Evolutionary conservation across 495 filamentous ascomycete genomes (phyloP).

Genomic region (Tuber indicum): DNA sequence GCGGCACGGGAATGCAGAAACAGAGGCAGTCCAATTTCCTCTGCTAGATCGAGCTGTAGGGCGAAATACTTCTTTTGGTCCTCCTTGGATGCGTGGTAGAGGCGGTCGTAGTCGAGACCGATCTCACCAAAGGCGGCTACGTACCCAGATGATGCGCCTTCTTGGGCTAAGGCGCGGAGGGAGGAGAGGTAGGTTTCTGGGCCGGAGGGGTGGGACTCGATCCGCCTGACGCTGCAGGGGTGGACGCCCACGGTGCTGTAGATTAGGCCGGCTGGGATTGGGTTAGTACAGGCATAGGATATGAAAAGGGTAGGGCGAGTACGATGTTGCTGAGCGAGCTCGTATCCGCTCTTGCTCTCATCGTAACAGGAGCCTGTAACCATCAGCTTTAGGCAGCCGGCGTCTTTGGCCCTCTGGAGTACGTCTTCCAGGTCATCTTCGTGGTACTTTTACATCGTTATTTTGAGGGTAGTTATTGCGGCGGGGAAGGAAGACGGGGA

Average conservation of each 20-base stretch:
- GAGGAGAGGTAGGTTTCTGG: constrained; percentile 52
- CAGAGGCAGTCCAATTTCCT: constrained; percentile 70
- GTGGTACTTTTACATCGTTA: constrained; percentile 49
- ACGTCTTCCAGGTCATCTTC: constrained; percentile 71
- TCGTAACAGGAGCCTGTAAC: constrained; percentile 85
- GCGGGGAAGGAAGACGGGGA: not conserved
- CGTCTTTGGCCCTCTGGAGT: constrained; percentile 63
- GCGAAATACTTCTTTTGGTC: constrained; percentile 79
- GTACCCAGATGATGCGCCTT: constrained; percentile 48
- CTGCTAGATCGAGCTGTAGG: constrained; percentile 68
- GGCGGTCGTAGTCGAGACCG: constrained; percentile 88
- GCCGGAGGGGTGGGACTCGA: constrained; percentile 57
- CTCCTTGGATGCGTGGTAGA: constrained; percentile 68
- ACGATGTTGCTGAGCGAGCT: constrained; percentile 68
- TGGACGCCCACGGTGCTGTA: constrained; percentile 79
- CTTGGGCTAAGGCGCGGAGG: constrained; percentile 54
- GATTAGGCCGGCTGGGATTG: constrained; percentile 55
- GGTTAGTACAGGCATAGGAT: constrained; percentile 16
- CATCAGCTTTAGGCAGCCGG: constrained; percentile 82
- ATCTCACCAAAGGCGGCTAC: constrained; percentile 88
- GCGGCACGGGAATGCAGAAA: constrained; percentile 88
- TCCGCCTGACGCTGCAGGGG: constrained; percentile 67
- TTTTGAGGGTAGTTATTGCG: constrained; percentile 2
- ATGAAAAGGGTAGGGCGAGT: constrained; percentile 40
- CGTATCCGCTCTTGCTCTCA: constrained; percentile 66